These are phyloP conservation scores for Populus hybrid DNA, from an alignment of 441 rosid genomes.

Conservation along the genomic window DNA sequence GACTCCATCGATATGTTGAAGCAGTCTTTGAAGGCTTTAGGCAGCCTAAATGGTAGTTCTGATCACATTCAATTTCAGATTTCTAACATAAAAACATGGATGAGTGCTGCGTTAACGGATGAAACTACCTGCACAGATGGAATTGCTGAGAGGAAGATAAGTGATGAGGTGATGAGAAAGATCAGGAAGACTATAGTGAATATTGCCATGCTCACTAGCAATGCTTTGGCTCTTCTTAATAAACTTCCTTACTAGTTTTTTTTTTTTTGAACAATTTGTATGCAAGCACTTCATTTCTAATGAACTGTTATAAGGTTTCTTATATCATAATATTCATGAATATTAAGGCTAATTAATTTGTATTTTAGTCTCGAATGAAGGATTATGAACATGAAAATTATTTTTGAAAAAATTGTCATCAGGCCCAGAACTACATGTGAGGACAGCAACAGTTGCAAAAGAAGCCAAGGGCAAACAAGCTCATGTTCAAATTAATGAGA, in stretches of 20 bases:
- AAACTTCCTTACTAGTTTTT: slow-evolving; percentile 20
- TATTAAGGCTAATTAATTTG: no score
- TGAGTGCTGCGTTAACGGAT: slow-evolving; percentile 65
- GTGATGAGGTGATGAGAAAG: slow-evolving; percentile 34
- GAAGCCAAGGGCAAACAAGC: no score
- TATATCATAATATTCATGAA: background rate
- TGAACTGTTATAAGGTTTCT: background rate
- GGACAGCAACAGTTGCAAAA: no score
- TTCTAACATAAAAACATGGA: slow-evolving; percentile 50
- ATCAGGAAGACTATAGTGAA: slow-evolving; percentile 37
- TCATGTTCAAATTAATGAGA: background rate
- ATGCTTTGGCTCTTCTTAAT: slow-evolving; percentile 61
- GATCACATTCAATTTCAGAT: slow-evolving; percentile 22
- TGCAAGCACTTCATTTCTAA: background rate
- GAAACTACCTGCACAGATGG: slow-evolving; percentile 70
- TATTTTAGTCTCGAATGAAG: no score
- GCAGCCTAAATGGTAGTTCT: slow-evolving; percentile 7
- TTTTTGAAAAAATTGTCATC: no score
- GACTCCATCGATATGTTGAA: slow-evolving; percentile 34
- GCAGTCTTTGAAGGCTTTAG: slow-evolving; percentile 39
- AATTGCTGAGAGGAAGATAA: slow-evolving; percentile 41
- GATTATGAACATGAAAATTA: no score
- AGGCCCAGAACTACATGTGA: no score
- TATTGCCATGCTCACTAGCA: slow-evolving; percentile 53
- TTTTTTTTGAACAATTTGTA: background rate